Evolutionary conservation across 2,329 filamentous ascomycete species (phyloP).

Genomic region (Colletotrichum magnum): DNA sequence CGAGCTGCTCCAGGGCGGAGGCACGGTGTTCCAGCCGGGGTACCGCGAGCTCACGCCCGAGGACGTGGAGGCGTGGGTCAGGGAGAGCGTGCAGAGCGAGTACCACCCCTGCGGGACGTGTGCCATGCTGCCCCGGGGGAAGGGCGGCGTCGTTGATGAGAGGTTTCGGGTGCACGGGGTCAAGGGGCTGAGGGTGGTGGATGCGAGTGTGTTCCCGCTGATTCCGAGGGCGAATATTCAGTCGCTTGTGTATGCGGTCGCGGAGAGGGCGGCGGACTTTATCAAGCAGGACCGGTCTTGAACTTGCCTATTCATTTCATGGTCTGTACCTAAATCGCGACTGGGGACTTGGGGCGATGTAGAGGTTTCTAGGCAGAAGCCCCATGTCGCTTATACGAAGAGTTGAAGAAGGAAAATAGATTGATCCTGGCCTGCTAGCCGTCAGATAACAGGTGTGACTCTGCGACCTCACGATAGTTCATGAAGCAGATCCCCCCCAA

Average conservation of each 20-base stretch:
- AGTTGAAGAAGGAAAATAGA: no score
- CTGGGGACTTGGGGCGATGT: no score
- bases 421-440: no score
- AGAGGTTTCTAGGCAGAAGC: no score
- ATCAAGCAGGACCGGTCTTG: conserved; percentile 22
- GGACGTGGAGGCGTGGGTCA: conserved; percentile 29
- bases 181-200: conserved; percentile 45
- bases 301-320: not conserved
- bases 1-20: conserved; percentile 26
- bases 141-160: conserved; percentile 50
- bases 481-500: no score
- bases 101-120: conserved; percentile 38
- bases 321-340: not conserved
- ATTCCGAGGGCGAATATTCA: conserved; percentile 50
- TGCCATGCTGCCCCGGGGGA: conserved; percentile 35
- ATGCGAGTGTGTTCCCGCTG: conserved; percentile 51
- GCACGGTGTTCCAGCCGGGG: conserved; percentile 29
- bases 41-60: conserved; percentile 24
- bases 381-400: no score
- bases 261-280: conserved; percentile 46
- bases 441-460: no score
- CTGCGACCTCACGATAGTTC: no score
- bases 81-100: conserved; percentile 31
- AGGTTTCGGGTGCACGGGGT: conserved; percentile 49
- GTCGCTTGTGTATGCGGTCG: conserved; percentile 53